Evolutionary conservation across 2,329 filamentous ascomycete genomes (phyloP), one percentile per base, ranked within the genome.

Genomic region (Penicillium sp.): DNA sequence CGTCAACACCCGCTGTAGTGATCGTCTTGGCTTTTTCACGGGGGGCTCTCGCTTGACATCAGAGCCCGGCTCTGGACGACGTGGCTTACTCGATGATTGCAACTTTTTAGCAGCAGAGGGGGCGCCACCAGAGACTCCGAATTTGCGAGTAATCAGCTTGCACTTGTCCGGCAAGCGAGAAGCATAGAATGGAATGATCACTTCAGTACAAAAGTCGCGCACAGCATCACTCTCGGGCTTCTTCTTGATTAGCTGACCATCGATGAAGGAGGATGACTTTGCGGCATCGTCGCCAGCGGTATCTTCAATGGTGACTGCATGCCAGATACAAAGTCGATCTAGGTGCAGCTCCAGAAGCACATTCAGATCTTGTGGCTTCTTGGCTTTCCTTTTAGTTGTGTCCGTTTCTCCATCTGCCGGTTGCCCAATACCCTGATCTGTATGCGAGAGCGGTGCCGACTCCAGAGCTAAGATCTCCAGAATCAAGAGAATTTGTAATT

Each of bases 251-350:
- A 60, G 55, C 46, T 61, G 59, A 41, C 47, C 58, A 27, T 61
- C 56, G n/a, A 53, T 61, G n/a, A 60, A 59, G 28, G 51, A 51
- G 2, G 57, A 60, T 24, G 58, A 43, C 40, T 63, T 65, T 27
- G 57, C 50, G 12, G 61, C 55, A 25, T 66, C 61, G 1, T 61
- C 51, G 11, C 64, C 53, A 4, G 57, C 52, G 4, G 59, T 52
- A 28, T 73, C 72, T 27, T 69, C 69, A 33, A 67, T 61, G 48
- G 64, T 69, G 42, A 76, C 70, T 26, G 73, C 68, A 57, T 76
- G 73, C 74, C 74, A 77, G 45, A 77, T 77, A 50, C 74, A 75
- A 26, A 77, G 60, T 46, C 73, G 65, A 49, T 77, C 74, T 12
- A 76, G 59, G 26, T 76, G 67, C 1, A 76, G 62, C 46, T 76